phyloP scores from a whole-genome alignment of 176 grass and related monocot species.

The Saccharum officinarum region DNA sequence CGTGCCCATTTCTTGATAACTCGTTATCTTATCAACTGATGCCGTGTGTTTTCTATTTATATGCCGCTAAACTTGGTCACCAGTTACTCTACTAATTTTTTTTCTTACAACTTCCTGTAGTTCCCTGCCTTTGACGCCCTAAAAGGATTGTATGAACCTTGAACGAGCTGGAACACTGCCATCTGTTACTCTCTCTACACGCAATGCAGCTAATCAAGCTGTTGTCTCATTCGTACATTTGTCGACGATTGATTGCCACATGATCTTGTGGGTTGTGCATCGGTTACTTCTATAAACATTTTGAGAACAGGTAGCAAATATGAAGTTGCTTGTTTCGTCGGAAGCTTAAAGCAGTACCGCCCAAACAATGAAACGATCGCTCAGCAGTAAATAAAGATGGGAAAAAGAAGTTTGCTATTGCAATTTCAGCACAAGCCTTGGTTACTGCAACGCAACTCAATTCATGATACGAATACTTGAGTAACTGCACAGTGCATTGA shows the following conservation, averaged over 20 bases:
- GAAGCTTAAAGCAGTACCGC: background rate
- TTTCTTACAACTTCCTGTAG: conserved; percentile 2
- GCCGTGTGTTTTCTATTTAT: background rate
- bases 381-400: background rate
- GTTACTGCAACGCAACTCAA: background rate
- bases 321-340: background rate
- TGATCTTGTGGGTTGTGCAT: background rate
- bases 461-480: background rate
- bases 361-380: background rate
- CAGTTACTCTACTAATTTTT: background rate
- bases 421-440: no score
- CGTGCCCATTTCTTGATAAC: background rate
- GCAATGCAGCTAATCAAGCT: conserved; percentile 14
- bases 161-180: background rate
- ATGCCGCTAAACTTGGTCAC: background rate
- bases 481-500: background rate
- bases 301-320: conserved; percentile 14
- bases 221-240: background rate
- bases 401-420: background rate
- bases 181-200: conserved; percentile 24
- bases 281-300: background rate
- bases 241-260: background rate
- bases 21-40: background rate
- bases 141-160: background rate
- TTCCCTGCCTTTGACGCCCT: background rate